These are phyloP conservation scores for Gentiana straminea DNA, from an alignment of 257 asterid species.

Conservation along the genomic window DNA sequence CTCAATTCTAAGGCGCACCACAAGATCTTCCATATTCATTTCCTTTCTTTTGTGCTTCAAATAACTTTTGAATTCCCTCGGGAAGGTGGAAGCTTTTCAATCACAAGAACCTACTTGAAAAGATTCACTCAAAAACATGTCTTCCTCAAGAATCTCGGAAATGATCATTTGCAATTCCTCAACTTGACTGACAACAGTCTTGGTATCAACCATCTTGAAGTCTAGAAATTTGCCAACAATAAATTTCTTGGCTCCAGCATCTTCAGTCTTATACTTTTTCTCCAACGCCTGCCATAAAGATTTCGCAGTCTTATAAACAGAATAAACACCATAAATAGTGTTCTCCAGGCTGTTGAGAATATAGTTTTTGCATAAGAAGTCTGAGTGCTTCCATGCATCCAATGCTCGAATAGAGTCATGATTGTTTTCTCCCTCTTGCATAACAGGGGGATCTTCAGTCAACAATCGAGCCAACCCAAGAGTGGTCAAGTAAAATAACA, in stretches of 20 bases:
- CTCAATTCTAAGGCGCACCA: no score
- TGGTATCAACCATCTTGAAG: neutral
- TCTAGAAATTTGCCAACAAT: slow-evolving; percentile 1
- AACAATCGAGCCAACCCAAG: no score
- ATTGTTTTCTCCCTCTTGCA: no score
- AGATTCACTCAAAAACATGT: neutral
- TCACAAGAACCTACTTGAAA: no score
- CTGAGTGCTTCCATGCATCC: neutral
- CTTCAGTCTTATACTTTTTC: slow-evolving; percentile 1
- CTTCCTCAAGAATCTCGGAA: neutral
- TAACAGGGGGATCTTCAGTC: no score
- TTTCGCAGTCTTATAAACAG: neutral
- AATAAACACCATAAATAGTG: neutral
- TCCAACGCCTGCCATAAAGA: neutral
- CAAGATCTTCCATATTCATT: no score
- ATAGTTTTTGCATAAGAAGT: neutral
- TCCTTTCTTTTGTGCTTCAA: no score
- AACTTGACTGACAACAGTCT: neutral
- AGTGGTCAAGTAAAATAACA: no score
- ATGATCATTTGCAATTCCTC: neutral
- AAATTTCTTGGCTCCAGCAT: slow-evolving; percentile 1
- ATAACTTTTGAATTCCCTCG: no score
- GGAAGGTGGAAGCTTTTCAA: no score
- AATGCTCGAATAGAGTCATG: no score
- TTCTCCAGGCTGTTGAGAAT: neutral